Evolutionary conservation across 306 rosid genomes (phyloP), one percentile per base, ranked within the genome.

Genomic region (Sophora flavescens): DNA sequence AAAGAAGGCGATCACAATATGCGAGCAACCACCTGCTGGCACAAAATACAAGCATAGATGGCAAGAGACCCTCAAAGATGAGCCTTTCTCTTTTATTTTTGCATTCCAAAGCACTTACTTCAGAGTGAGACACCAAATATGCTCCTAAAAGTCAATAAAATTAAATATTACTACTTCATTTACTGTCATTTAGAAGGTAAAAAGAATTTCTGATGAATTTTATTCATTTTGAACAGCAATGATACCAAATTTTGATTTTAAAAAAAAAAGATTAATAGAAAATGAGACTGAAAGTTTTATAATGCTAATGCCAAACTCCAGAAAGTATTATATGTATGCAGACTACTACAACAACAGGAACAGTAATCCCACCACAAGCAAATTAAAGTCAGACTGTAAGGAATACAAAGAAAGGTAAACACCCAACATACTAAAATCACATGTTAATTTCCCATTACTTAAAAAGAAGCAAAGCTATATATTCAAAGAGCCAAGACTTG

Each of bases 101-200:
- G 42, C 2, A 16, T 26, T 39, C 9, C 50, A 76, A 63, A 62
- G 72, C 63, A 75, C 63, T 12, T 39, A 53, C 38, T 47, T 38
- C n/a, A 32, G 3, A 53, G 65, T 14, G 41, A 63, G 72, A 22
- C 26, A 15, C 73, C 6, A 17, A 64, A 52, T 45, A 28, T 28
- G 58, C 41, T 67, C 42, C 72, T 8, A 35, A 17, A 17, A 47
- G 38, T 17, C 28, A 48, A 68, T 15, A 42, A 11, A 57, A 26
- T 6, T 35, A 68, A 47, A 50, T 48, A 28, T 60, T 10, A 61
- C 5, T 15, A 48, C n/a, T 61, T 47, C 15, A 18, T 51, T 38
- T 35, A 8, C 6, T 2, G 26, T 50, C 36, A 17, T 63, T 11
- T 13, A 62, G 63, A 75, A 52, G 80, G 73, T 28, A 58, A 12